phyloP scores from a whole-genome alignment of 768 basidiomycete genomes.

The Hericium erinaceus region DNA sequence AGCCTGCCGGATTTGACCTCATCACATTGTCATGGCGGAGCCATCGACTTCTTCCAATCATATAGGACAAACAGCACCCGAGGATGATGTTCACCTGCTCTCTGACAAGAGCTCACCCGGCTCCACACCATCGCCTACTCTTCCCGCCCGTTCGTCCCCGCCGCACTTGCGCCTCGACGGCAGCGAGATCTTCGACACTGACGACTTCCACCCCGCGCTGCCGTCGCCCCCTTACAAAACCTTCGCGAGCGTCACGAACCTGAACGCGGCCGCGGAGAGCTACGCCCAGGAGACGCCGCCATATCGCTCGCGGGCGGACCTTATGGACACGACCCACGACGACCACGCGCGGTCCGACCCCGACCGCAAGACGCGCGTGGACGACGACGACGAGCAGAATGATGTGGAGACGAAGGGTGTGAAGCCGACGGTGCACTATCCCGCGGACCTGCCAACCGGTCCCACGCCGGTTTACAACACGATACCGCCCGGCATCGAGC shows the following conservation, averaged over 20 bases:
- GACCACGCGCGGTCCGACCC: slow-evolving; percentile 10
- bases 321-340: slow-evolving; percentile 7
- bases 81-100: not conserved
- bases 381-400: not conserved
- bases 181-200: slow-evolving; percentile 16
- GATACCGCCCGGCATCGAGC: not conserved
- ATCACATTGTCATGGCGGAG: not conserved
- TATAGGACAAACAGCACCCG: not conserved
- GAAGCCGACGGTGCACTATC: slow-evolving; percentile 46
- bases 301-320: slow-evolving; percentile 17
- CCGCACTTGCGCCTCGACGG: slow-evolving; percentile 6
- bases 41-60: not conserved
- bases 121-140: not conserved
- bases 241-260: slow-evolving; percentile 25
- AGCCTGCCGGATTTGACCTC: too few relatives aligned
- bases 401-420: slow-evolving; percentile 7
- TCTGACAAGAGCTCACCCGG: not conserved
- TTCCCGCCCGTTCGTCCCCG: slow-evolving; percentile 9
- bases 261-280: slow-evolving; percentile 14
- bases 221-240: slow-evolving; percentile 33
- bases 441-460: slow-evolving; percentile 23
- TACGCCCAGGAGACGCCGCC: slow-evolving; percentile 16
- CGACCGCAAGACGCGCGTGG: not conserved
- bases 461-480: slow-evolving; percentile 17
- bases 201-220: slow-evolving; percentile 15